Evolutionary conservation across 495 filamentous ascomycete genomes (phyloP).

Genomic region (Terfezia boudieri): DNA sequence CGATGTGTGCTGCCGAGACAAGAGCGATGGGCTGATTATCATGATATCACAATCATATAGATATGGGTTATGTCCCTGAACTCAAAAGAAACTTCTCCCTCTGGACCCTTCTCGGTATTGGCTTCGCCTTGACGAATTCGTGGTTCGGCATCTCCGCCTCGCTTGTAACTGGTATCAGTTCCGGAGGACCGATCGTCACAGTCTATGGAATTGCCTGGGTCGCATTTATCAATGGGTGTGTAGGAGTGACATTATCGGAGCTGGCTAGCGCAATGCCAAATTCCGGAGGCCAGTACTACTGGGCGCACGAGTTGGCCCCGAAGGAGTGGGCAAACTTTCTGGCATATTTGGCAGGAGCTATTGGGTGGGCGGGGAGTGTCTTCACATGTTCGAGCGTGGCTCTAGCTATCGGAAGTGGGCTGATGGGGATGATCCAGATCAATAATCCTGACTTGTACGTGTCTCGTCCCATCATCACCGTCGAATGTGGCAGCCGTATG

Average conservation of each 20-base stretch:
- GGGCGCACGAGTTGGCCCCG: constrained; percentile 36
- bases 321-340: constrained; percentile 28
- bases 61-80: constrained; percentile 39
- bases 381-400: constrained; percentile 38
- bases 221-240: constrained; percentile 30
- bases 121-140: constrained; percentile 41
- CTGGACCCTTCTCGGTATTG: constrained; percentile 34
- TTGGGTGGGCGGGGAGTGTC: constrained; percentile 33
- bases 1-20: not conserved
- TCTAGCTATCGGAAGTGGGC: constrained; percentile 28
- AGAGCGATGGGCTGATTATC: not conserved
- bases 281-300: constrained; percentile 42
- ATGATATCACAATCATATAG: constrained; percentile 7
- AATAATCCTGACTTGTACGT: constrained; percentile 34
- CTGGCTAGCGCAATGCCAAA: constrained; percentile 36
- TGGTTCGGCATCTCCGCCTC: constrained; percentile 41
- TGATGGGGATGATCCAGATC: constrained; percentile 36
- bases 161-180: constrained; percentile 36
- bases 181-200: constrained; percentile 36
- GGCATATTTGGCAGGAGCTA: constrained; percentile 34
- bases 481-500: not conserved
- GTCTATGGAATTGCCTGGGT: constrained; percentile 39
- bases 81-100: constrained; percentile 36
- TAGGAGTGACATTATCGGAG: constrained; percentile 33
- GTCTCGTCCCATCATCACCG: not conserved